Conservation (phyloP, 2,329 filamentous ascomycete species). For the Sarocladiaceae sp. region DNA sequence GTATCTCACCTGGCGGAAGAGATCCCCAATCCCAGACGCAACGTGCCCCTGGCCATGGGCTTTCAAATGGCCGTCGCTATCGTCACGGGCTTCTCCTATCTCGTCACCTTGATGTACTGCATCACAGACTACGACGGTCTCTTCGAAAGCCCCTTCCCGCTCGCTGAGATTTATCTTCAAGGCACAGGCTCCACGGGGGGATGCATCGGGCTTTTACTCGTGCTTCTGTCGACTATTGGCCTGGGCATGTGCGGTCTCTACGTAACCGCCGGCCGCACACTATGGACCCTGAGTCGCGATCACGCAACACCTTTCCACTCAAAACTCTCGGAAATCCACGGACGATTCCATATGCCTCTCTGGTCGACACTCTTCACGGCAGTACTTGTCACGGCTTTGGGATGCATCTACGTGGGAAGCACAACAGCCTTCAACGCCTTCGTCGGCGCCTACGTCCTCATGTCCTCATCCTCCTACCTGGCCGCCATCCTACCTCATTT, state of each 20-base stretch:
- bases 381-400: constrained; percentile 46
- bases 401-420: constrained; percentile 60
- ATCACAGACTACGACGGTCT: constrained; percentile 52
- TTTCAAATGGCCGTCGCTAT: constrained; percentile 48
- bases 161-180: constrained; percentile 62
- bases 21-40: constrained; percentile 47
- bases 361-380: constrained; percentile 46
- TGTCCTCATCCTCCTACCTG: constrained; percentile 43
- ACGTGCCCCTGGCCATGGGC: constrained; percentile 49
- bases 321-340: constrained; percentile 24
- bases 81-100: constrained; percentile 46
- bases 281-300: constrained; percentile 37
- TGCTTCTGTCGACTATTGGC: constrained; percentile 33
- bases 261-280: constrained; percentile 33
- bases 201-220: constrained; percentile 43
- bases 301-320: constrained; percentile 29
- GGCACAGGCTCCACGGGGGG: constrained; percentile 48
- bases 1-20: constrained; percentile 63
- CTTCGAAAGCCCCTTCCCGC: constrained; percentile 51
- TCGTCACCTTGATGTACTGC: constrained; percentile 52
- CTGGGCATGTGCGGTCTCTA: constrained; percentile 31
- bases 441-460: constrained; percentile 44
- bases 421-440: constrained; percentile 64
- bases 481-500: constrained; percentile 59
- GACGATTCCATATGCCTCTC: constrained; percentile 29